Base-by-base conservation (phyloP, 208 protist genomes). In the Endotrypanum monterogeii region DNA sequence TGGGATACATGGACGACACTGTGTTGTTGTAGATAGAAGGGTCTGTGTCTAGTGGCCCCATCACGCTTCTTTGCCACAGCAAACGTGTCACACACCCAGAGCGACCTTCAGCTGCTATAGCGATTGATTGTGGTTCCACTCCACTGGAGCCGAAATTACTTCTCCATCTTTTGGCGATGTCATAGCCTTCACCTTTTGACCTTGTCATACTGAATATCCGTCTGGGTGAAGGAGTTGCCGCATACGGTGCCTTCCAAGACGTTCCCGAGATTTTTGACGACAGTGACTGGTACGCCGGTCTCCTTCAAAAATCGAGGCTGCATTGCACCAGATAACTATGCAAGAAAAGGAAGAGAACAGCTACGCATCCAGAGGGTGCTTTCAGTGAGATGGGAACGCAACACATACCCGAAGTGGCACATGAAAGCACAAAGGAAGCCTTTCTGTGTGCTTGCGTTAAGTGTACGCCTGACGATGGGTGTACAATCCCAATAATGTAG, bases 71-170 rank as follows among this genome's bases (percentile, higher is more conserved):
- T 23, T 69, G 65, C 50, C 71, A 69, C 50, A 82, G 72, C 50
- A 73, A 70, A 28, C 74, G 62, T 65, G 84, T 75, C n/a, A n/a
- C 9, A 86, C 68, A 16, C 63, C 62, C 28, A 85, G 62, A 16
- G 77, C 77, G 18, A 63, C 20, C 60, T 71, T 72, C 30, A 86
- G 79, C 58, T 86, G 82, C 41, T 76, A 74, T 25, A 87, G 70
- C 30, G 85, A 78, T n/a, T 82, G 73, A 18, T 54, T 55, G 20
- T 55, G 30, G 57, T 83, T 67, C 70, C 70, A 74, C 70, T 51
- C 35, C 41, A 39, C 16, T 37, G n/a, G 18, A 30, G 23, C n/a
- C 39, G 62, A 16, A 14, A 44, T 3, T 20, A 12, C 51, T 18
- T n/a, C 50, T 2, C 37, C 30, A 32, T n/a, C 39, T 30, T 52